phyloP scores from a whole-genome alignment of 371 early-diverging fungal species.

The Mortierella sp. region DNA sequence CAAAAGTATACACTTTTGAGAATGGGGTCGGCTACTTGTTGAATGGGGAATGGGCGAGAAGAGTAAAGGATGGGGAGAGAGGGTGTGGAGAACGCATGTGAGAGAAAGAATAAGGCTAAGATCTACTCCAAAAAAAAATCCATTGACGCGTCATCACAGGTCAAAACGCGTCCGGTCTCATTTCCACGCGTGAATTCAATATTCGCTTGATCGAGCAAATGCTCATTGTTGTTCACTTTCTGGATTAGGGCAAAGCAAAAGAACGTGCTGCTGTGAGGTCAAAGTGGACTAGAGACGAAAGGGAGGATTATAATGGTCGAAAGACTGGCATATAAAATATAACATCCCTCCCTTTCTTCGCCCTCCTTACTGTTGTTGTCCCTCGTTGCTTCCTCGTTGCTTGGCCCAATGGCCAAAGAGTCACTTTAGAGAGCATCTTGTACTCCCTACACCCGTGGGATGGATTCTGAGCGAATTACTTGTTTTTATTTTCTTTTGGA shows the following conservation, averaged over 20 bases:
- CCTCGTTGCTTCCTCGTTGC: too few species aligned
- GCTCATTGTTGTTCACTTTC: too few species aligned
- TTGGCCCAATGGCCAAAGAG: background rate
- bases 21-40: background rate
- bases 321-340: too few species aligned
- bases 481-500: background rate
- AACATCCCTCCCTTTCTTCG: too few species aligned
- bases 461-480: background rate
- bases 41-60: background rate
- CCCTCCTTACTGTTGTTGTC: too few species aligned
- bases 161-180: background rate
- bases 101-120: background rate
- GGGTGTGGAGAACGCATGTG: background rate
- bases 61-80: background rate
- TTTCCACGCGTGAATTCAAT: too few species aligned
- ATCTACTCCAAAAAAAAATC: background rate
- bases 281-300: too few species aligned
- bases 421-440: constrained; percentile 3
- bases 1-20: too few species aligned
- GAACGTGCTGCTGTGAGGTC: too few species aligned
- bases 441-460: background rate
- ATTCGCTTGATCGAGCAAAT: background rate
- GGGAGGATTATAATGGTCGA: too few species aligned
- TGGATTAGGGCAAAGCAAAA: too few species aligned
- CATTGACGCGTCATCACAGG: background rate